Evolutionary conservation across 148 eudicot genomes (phyloP).

Genomic region (Chenopodium formosanum): DNA sequence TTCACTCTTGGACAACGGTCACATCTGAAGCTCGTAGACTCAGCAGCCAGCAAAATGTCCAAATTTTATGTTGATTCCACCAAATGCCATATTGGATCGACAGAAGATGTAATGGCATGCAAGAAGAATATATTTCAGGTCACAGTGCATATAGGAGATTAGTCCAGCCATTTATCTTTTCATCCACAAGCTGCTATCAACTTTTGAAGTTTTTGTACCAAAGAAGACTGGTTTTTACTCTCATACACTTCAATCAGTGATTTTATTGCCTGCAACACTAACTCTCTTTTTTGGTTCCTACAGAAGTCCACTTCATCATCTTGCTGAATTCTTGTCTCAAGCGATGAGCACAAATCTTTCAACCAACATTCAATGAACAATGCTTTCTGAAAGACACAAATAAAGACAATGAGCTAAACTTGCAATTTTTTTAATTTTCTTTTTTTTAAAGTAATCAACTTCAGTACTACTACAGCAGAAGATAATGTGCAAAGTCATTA

Average conservation of each 20-base stretch:
- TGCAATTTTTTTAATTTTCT: not conserved
- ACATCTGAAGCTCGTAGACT: not conserved
- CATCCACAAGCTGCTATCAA: conserved; percentile 23
- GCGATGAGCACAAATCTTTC: conserved; percentile 46
- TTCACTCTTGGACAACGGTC: conserved; percentile 1
- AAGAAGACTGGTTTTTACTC: conserved; percentile 43
- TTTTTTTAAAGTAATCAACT: not conserved
- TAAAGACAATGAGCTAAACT: conserved; percentile 8
- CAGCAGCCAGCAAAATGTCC: not conserved
- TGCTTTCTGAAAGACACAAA: conserved; percentile 56
- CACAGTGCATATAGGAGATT: not conserved
- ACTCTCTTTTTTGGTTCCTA: conserved; percentile 45
- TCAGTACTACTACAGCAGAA: not conserved
- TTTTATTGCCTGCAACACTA: conserved; percentile 49
- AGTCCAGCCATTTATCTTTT: not conserved
- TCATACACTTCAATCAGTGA: conserved; percentile 61
- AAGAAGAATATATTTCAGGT: not conserved
- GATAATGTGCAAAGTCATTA: not conserved
- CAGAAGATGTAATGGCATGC: not conserved
- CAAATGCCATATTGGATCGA: not conserved
- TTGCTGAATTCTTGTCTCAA: conserved; percentile 34
- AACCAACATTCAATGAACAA: conserved; percentile 79
- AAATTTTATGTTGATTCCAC: not conserved
- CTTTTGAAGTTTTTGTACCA: conserved; percentile 28
- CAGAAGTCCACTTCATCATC: conserved; percentile 38